phyloP scores from a whole-genome alignment of 2,329 filamentous ascomycete genomes.

The Exophiala oligosperma region DNA sequence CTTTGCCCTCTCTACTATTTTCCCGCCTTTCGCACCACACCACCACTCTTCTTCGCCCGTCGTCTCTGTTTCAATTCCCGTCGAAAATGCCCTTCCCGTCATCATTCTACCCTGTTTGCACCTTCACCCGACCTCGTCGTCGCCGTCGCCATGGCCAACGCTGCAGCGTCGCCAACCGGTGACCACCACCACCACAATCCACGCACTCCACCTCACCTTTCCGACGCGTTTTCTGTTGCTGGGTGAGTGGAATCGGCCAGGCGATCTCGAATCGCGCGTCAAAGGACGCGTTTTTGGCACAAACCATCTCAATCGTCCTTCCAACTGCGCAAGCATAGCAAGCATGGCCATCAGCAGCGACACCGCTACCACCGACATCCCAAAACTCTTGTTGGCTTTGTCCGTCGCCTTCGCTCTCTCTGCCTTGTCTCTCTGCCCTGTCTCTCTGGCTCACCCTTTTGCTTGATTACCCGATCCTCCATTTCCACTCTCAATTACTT shows the following conservation, averaged over 20 bases:
- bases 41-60: slow-evolving; percentile 12
- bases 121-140: slow-evolving; percentile 24
- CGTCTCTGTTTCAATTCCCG: slow-evolving; percentile 24
- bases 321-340: slow-evolving; percentile 4
- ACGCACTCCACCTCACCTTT: slow-evolving; percentile 5
- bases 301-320: slow-evolving; percentile 9
- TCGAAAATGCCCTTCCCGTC: slow-evolving; percentile 26
- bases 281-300: slow-evolving; percentile 22
- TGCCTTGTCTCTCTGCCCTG: neutral
- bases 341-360: neutral
- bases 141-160: slow-evolving; percentile 29
- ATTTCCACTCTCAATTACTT: neutral
- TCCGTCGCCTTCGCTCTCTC: neutral
- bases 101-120: slow-evolving; percentile 20
- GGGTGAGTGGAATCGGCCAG: slow-evolving; percentile 10
- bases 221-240: slow-evolving; percentile 22
- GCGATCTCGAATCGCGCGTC: neutral
- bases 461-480: too few relatives aligned
- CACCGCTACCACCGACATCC: neutral
- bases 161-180: slow-evolving; percentile 28
- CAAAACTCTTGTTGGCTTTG: neutral
- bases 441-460: too few relatives aligned
- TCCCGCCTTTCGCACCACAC: slow-evolving; percentile 15
- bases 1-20: slow-evolving; percentile 21
- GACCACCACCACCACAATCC: slow-evolving; percentile 38